Percentiles rank a stretch among this genome's conserved stretches.
phyloP scores from a whole-genome alignment of 1,139 yeast species.

The Protomyces inouyei region DNA sequence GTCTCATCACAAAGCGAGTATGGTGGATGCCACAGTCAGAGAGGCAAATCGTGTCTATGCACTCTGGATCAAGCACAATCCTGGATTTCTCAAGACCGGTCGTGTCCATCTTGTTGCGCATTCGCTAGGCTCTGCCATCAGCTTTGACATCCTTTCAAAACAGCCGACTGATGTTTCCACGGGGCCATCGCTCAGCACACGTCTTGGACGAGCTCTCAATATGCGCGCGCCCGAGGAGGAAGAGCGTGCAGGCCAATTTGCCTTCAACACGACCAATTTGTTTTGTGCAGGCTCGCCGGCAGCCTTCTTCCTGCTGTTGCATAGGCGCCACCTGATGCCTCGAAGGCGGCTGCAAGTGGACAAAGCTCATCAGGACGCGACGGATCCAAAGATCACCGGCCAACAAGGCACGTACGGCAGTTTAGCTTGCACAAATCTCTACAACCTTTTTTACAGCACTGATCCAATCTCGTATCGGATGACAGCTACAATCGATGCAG shows the following conservation, averaged over 20 bases:
- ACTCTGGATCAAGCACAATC: conserved; percentile 57
- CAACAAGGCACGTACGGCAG: conserved; percentile 39
- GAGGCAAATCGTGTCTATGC: conserved; percentile 69
- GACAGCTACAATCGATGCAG: conserved; percentile 42
- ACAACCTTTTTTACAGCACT: conserved; percentile 43
- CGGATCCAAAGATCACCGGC: conserved; percentile 9
- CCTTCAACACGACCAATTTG: conserved; percentile 67
- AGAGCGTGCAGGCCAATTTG: conserved; percentile 37
- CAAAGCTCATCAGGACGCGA: conserved; percentile 3
- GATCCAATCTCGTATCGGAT: conserved; percentile 44
- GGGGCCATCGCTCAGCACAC: conserved; percentile 24
- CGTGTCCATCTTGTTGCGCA: conserved; percentile 82
- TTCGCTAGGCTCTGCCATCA: conserved; percentile 82
- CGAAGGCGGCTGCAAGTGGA: conserved; percentile 21
- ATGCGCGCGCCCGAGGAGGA: not conserved
- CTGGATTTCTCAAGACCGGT: conserved; percentile 49
- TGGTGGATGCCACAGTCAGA: conserved; percentile 58
- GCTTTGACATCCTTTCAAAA: conserved; percentile 64
- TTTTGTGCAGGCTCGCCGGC: conserved; percentile 87
- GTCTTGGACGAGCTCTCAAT: conserved; percentile 28
- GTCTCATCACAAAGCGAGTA: conserved; percentile 59
- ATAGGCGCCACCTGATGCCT: conserved; percentile 33
- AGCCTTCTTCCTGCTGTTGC: conserved; percentile 57
- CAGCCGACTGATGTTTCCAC: conserved; percentile 45
- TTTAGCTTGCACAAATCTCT: conserved; percentile 42